These are phyloP conservation scores for Lavandula angustifolia DNA, from an alignment of 257 asterid genomes.

Conservation along the genomic window DNA sequence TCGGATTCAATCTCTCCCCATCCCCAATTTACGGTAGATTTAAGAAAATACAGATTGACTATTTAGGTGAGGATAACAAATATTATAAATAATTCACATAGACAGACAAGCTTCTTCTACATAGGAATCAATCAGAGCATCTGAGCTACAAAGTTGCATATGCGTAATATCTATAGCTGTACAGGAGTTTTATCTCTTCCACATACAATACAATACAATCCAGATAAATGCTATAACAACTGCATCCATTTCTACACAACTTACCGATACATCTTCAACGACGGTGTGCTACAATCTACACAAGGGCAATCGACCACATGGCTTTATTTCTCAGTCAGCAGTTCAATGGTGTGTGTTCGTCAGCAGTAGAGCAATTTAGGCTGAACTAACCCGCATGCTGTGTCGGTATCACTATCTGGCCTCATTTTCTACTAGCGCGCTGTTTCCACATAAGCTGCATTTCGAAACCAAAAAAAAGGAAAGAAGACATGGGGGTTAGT, in stretches of 20 bases:
- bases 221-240: conserved; percentile 17
- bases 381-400: conserved; percentile 22
- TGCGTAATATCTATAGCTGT: conserved; percentile 34
- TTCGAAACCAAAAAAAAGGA: not conserved
- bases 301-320: conserved; percentile 7
- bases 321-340: conserved; percentile 24
- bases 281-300: conserved; percentile 36
- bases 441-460: conserved; percentile 77
- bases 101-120: no score
- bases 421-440: conserved; percentile 61
- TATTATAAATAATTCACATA: no score
- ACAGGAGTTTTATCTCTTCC: conserved; percentile 23
- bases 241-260: conserved; percentile 13
- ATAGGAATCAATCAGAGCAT: not conserved
- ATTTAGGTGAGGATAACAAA: not conserved
- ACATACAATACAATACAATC: conserved; percentile 23
- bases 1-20: no score
- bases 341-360: conserved; percentile 21
- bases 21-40: no score
- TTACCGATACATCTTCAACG: conserved; percentile 27
- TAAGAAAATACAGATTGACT: no score
- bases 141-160: conserved; percentile 19
- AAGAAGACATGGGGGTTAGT: not conserved
- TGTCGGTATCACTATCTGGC: not conserved
- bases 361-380: conserved; percentile 15